Conservation (phyloP, 495 filamentous ascomycete species). For the Neurospora sp. region DNA sequence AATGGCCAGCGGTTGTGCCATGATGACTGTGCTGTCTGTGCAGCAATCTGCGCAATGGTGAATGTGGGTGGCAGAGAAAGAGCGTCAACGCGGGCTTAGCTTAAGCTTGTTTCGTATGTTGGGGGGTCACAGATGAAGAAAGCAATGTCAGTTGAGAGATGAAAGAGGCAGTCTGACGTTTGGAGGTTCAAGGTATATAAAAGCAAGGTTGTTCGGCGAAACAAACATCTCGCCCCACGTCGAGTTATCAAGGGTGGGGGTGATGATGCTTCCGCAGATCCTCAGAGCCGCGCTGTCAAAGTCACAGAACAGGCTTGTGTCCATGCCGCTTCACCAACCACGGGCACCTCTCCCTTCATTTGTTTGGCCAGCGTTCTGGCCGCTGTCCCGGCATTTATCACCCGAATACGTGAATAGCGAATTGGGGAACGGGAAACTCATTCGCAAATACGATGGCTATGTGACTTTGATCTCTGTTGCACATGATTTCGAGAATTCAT, state of each 20-base stretch:
- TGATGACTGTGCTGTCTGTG: slow-evolving; percentile 3
- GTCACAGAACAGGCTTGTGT: neutral
- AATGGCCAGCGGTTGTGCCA: slow-evolving; percentile 14
- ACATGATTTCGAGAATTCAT: neutral
- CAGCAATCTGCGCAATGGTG: neutral
- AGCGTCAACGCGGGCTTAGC: neutral
- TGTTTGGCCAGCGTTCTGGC: neutral
- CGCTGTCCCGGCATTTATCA: neutral
- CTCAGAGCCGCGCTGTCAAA: neutral
- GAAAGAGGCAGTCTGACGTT: neutral
- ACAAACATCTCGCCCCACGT: neutral
- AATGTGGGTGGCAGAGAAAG: neutral
- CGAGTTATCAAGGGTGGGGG: neutral
- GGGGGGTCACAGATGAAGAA: neutral
- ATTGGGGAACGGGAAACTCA: neutral
- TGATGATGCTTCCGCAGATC: neutral
- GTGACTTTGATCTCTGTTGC: neutral
- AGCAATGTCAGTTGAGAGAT: neutral
- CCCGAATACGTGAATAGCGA: neutral
- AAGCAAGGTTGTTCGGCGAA: neutral
- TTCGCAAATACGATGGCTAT: neutral
- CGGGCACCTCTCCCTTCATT: neutral
- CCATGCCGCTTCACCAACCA: neutral
- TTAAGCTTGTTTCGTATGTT: neutral
- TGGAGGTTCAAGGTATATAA: neutral